A percentile compares a stretch with the other conserved stretches of the same genome.
Evolutionary conservation across 306 rosid genomes (phyloP).

Genomic region (Hylodesmum podocarpum): DNA sequence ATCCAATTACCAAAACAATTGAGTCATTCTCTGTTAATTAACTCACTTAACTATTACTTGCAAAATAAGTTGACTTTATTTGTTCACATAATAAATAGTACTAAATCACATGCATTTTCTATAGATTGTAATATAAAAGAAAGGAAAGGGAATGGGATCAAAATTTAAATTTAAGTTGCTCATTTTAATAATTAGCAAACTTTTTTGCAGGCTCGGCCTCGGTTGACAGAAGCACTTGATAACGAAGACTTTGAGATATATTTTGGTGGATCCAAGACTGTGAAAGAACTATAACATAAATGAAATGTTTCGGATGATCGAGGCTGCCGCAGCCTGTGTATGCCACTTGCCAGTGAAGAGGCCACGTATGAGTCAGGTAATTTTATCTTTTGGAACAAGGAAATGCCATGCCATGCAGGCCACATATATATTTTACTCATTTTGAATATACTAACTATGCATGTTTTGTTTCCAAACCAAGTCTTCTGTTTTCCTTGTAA

Average conservation of each 20-base stretch:
- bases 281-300: conserved; percentile 50
- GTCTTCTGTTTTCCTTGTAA: no score
- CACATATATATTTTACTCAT: not conserved
- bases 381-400: no score
- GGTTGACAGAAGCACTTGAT: conserved; percentile 63
- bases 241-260: conserved; percentile 54
- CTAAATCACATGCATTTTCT: no score
- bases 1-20: no score
- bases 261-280: conserved; percentile 68
- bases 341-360: conserved; percentile 79
- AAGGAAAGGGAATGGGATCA: no score
- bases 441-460: not conserved
- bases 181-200: conserved; percentile 6
- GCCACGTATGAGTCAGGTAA: conserved; percentile 90
- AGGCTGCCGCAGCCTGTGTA: no score
- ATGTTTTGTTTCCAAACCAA: not conserved
- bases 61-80: no score
- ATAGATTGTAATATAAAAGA: no score
- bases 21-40: no score
- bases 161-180: no score
- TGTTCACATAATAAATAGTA: no score
- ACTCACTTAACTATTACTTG: no score
- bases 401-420: not conserved
- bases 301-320: conserved; percentile 86
- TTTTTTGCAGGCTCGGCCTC: conserved; percentile 80